Conservation (phyloP, 1,284 basidiomycete species). For the Ceratobasidium sp. region DNA sequence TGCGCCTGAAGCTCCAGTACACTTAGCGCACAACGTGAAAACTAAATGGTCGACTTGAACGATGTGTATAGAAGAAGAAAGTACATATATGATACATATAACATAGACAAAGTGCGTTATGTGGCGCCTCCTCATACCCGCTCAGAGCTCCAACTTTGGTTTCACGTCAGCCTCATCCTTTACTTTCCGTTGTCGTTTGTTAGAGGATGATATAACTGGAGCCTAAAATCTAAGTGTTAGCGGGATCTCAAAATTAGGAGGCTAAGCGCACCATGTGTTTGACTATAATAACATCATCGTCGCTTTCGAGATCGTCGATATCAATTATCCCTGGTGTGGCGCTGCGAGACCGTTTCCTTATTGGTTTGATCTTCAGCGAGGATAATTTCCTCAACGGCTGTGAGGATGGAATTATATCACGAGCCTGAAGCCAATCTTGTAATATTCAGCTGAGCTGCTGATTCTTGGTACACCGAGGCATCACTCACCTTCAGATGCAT, state of each 20-base stretch:
- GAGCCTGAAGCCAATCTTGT: slow-evolving; percentile 17
- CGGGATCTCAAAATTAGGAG: not conserved
- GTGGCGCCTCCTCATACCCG: not conserved
- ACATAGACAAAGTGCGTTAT: no score
- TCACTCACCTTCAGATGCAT: slow-evolving; percentile 19
- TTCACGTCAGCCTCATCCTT: not conserved
- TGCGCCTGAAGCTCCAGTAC: no score
- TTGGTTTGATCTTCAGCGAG: no score
- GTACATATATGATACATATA: no score
- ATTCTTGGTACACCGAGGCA: not conserved
- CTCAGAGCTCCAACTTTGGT: not conserved
- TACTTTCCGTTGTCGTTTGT: not conserved
- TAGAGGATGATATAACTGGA: not conserved
- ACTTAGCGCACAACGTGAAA: no score
- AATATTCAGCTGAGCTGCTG: not conserved
- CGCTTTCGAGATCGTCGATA: slow-evolving; percentile 21
- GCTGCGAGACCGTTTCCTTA: slow-evolving; percentile 6
- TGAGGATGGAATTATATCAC: slow-evolving; percentile 3
- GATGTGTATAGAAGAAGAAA: no score
- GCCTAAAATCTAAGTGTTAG: not conserved
- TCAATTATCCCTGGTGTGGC: slow-evolving; percentile 7
- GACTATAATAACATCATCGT: slow-evolving; percentile 15
- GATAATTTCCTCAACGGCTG: not conserved
- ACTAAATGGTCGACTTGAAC: no score
- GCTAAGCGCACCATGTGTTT: slow-evolving; percentile 7